Evolutionary conservation across 2,329 filamentous ascomycete genomes (phyloP).

Genomic region (Tricladium varicosporioides): DNA sequence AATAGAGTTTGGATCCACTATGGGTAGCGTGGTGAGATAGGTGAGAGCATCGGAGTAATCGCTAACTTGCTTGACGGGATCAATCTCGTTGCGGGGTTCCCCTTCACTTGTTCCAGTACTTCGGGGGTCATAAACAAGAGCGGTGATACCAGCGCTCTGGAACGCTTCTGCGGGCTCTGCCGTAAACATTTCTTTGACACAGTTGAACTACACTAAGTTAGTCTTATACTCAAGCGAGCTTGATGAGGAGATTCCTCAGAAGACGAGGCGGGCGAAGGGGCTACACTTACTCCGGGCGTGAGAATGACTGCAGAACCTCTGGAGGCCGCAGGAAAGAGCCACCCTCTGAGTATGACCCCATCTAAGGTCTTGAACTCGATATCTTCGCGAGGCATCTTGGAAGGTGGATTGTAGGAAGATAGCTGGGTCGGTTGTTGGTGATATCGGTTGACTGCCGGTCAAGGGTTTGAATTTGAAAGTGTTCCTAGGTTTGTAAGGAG

Average conservation of each 20-base stretch:
- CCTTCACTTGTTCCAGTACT: conserved; percentile 33
- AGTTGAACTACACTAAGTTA: conserved; percentile 13
- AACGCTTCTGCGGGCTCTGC: conserved; percentile 15
- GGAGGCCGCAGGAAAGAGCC: conserved; percentile 33
- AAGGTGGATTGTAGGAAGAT: background rate
- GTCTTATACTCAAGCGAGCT: background rate
- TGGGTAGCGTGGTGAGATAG: conserved; percentile 29
- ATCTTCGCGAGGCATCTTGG: conserved; percentile 16
- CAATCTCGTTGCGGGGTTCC: conserved; percentile 33
- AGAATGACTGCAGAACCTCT: conserved; percentile 21
- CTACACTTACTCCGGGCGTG: conserved; percentile 16
- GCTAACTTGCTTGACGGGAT: conserved; percentile 29
- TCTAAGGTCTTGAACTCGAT: conserved; percentile 42
- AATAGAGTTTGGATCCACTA: conserved; percentile 34
- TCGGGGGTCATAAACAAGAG: conserved; percentile 36
- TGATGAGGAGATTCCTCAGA: no score
- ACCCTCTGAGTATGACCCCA: conserved; percentile 37
- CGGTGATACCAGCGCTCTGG: conserved; percentile 33
- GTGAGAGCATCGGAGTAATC: conserved; percentile 39
- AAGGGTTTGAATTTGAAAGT: background rate
- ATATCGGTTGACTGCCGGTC: background rate
- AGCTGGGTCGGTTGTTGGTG: background rate
- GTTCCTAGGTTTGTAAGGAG: no score
- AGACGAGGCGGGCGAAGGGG: no score
- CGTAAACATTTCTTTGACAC: conserved; percentile 13